These are phyloP conservation scores for Dactylis glomerata DNA, from an alignment of 176 grass and related monocot genomes.

Conservation along the genomic window DNA sequence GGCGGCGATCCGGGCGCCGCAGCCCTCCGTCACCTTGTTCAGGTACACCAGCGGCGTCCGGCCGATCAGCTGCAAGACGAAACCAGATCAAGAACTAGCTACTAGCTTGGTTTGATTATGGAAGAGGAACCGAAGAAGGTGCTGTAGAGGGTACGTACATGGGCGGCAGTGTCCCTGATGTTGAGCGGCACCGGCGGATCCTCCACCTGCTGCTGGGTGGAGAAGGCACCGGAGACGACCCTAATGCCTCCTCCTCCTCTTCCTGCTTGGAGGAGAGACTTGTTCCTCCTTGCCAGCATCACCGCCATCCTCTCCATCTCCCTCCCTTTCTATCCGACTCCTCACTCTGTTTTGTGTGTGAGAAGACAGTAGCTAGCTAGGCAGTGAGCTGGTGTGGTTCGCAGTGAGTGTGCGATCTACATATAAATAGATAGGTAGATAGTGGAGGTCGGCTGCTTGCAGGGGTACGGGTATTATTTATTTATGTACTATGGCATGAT, in stretches of 20 bases:
- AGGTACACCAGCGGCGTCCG: slow-evolving; percentile 88
- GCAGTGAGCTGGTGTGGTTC: neutral
- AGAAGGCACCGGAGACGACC: neutral
- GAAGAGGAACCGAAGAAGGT: neutral
- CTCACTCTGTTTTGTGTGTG: neutral
- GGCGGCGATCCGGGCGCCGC: slow-evolving; percentile 69
- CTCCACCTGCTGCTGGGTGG: slow-evolving; percentile 8
- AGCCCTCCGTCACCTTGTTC: slow-evolving; percentile 83
- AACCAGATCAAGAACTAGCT: neutral
- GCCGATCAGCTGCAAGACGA: slow-evolving; percentile 61
- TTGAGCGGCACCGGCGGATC: slow-evolving; percentile 29
- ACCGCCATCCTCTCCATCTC: slow-evolving; percentile 44
- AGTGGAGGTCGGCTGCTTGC: neutral
- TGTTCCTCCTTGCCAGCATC: slow-evolving; percentile 35
- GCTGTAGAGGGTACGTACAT: slow-evolving; percentile 17
- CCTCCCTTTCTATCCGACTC: neutral
- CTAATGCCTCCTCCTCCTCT: neutral
- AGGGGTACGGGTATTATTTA: too few relatives aligned
- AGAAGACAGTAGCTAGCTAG: neutral
- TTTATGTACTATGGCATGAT: too few relatives aligned
- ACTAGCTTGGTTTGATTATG: neutral
- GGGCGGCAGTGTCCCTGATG: slow-evolving; percentile 55
- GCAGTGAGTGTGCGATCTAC: neutral
- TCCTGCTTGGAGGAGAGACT: neutral
- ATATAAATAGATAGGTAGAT: neutral